A percentile compares a stretch with the other conserved stretches of the same genome.
These are phyloP conservation scores for Boletus reticulatus DNA, from an alignment of 768 basidiomycete genomes.

Conservation along the genomic window DNA sequence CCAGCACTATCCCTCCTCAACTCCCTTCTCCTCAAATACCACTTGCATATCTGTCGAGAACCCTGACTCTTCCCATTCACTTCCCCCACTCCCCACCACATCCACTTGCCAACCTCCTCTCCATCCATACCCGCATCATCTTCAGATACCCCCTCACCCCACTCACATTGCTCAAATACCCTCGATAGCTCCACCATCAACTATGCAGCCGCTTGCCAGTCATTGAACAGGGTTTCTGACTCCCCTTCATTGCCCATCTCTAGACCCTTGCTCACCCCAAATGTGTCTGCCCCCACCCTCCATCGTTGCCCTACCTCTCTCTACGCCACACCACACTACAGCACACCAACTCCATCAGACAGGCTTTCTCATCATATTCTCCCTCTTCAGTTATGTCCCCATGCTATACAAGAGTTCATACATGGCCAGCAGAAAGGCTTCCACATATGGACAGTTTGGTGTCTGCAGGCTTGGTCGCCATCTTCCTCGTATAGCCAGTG, in stretches of 20 bases:
- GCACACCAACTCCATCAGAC: conserved; percentile 32
- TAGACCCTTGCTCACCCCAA: conserved; percentile 22
- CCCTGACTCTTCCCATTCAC: conserved; percentile 44
- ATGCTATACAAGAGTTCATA: conserved; percentile 69
- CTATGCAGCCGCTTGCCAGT: conserved; percentile 19
- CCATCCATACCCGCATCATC: conserved; percentile 11
- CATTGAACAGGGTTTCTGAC: conserved; percentile 13
- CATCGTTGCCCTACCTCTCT: conserved; percentile 49
- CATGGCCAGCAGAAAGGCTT: conserved; percentile 65
- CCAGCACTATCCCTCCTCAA: conserved; percentile 24
- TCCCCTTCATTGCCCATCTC: conserved; percentile 22
- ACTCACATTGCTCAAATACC: conserved; percentile 38
- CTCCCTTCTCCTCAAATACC: conserved; percentile 68
- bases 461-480: conserved; percentile 73
- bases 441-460: conserved; percentile 55
- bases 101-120: conserved; percentile 51
- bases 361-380: conserved; percentile 14
- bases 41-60: conserved; percentile 64
- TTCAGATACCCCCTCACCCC: conserved; percentile 15
- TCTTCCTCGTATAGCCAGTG: conserved; percentile 91
- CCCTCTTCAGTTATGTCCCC: conserved; percentile 57
- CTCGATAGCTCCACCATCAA: conserved; percentile 30
- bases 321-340: conserved; percentile 36
- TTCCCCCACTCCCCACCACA: conserved; percentile 50
- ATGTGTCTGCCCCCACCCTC: conserved; percentile 19